Evolutionary conservation across 2,329 filamentous ascomycete genomes (phyloP), one percentile per base, ranked within the genome.

Genomic region (Apiospora kogelbergensis): DNA sequence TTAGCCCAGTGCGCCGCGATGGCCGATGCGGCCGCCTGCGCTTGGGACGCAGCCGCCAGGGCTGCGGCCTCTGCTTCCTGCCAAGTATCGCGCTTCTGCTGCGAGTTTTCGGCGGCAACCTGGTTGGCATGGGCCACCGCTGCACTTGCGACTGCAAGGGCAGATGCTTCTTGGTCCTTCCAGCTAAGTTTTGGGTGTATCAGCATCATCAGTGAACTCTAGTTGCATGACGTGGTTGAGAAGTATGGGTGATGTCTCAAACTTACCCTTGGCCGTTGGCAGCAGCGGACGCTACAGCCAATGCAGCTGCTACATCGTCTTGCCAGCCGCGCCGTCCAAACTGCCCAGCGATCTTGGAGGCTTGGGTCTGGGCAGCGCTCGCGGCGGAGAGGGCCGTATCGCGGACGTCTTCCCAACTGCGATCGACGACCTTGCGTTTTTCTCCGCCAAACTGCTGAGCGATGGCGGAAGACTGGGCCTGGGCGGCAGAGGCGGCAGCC

Each of bases 381-480:
- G 72, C 72, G 15, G 30, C 57, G 41, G 71, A 71, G 10, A 73
- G 69, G 15, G 71, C n/a, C 20, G 53, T 45, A 20, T 71, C 70
- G 22, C 64, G 68, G 70, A 69, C 72, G 15, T 63, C 46, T 22
- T 72, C 53, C 60, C 60, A 63, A 42, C 42, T 66, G 41, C 64
- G 64, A 20, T 41, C 33, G 20, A 10, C 33, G 9, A 69, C 68
- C 30, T 57, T 41, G 20, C 42, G 65, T 15, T 57, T 57, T 5
- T 13, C 11, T 57, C 70, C 71, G 48, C 67, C 65, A 17, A 22
- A 57, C 13, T 70, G 41, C 9, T 53, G 30, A 11, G 72, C 72
- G 66, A 72, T 67, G n/a, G 71, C 67, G 48, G 70, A 71, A 3
- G 72, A 72, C 6, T 33, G 44, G 46, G 69, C 69, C 63, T 71